Base-by-base conservation (phyloP, 139 green algal species). In the Coccomyxa sp. region DNA sequence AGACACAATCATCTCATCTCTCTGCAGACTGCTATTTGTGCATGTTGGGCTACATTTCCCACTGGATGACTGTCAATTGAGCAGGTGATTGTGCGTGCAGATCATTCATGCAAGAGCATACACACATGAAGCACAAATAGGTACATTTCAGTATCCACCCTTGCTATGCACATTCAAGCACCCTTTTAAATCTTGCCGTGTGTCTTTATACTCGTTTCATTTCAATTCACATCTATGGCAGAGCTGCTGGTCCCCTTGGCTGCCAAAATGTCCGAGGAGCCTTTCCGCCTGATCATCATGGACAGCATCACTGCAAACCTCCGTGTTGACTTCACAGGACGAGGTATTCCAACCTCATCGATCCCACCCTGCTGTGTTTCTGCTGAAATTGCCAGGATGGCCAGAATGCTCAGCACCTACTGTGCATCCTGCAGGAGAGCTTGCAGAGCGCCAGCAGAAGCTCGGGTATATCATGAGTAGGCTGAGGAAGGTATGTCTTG, bases 251-350 rank as follows among this genome's bases (percentile, higher is more conserved):
- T 90, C 32, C 86, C 85, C 1, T 77, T 98, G 60, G 93, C 90
- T 3, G 95, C 94, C 58, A 90, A 86, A 81, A 96, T 89, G 91
- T 84, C 88, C 0, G 88, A 97, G 77, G 90, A 95, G 67, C 91
- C 87, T 7, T 98, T 97, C 91, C 89, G 87, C 79, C 86, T 97
- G 78, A 87, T 97, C 60, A 91, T 98, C 67, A 91, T 98, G 76
- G 96, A 99, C 90, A 92, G 80, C 66, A 92, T 99, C 79, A 98
- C 91, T 18, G 89, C 89, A 21, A 90, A 94, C 82, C 94, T 98
- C 87, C 87, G 95, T 9, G 87, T 89, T 15, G 96, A 99, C 86
- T 99, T 96, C 86, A 87, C 28, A 18, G 96, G 96, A 0, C 87
- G 96, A 15, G 96, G 71, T 77, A 38, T 12, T 18, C 27, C 27